Evolutionary conservation across 768 basidiomycete species (phyloP), one percentile per base, ranked within the genome.

Genomic region (Boletus rubescentipes): DNA sequence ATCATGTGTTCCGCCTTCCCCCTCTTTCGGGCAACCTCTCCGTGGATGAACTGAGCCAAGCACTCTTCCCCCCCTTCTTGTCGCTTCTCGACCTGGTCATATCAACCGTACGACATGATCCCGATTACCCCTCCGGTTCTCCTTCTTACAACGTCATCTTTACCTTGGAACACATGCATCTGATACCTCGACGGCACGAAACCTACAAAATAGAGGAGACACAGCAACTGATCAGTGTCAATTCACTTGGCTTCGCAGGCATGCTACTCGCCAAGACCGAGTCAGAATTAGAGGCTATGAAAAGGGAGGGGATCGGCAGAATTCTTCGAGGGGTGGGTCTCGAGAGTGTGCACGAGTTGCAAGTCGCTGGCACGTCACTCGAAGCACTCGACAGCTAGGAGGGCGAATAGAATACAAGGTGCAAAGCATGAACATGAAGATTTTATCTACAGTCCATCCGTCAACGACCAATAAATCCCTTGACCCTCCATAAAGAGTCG

Each of bases 161-260:
- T 50, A 93, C 92, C 11, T 72, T 85, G 55, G 84, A 89, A 54
- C 93, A 98, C 72, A 74, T 98, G 53, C 86, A 96, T 69, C 53
- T 97, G 52, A 83, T 98, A 63, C 95, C 95, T 30, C 84, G 95
- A 36, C 77, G 76, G 45, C 71, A 72, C 31, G 91, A 93, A 65
- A 71, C 68, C n/a, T 79, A 87, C 68, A 68, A 63, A 11, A 70
- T 89, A 5, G 56, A 70, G 49, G 77, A 74, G 46, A 81, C 80
- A 3, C 81, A 82, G n/a, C 79, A 83, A 32, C 55, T 70, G 49
- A 63, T 98, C 26, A 82, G 83, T 62, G 77, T 98, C 39, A 97
- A 98, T 69, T 80, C 95, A 41, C 78, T 97, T 44, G 95, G 91
- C 14, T 97, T 88, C 67, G 89, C 92, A 8, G 95, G 95, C 1